Base-by-base conservation (phyloP, 1,139 yeast genomes). In the Scheffersomyces illinoinensis region DNA sequence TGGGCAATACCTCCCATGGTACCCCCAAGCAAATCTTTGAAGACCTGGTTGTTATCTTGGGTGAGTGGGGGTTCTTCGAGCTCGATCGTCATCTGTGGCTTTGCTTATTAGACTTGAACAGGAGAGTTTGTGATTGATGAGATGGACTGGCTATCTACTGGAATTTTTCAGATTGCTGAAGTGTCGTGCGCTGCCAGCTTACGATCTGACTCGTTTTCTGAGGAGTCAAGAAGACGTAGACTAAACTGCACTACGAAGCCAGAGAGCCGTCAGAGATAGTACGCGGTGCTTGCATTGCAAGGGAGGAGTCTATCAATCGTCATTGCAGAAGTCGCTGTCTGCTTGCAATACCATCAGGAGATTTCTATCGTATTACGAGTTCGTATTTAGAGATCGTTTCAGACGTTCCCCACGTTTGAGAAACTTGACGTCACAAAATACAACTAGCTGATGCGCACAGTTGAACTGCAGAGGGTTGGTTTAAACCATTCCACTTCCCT, bases 1-100 rank as follows among this genome's bases (percentile, higher is more conserved):
- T 93, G 98, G 18, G 97, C 93, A 53, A 93, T 86, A 60, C 98
- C 98, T 61, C 98, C 98, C 70, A 91, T 83, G 47, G 97, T 93
- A 12, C 98, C 98, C 5, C 96, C 96, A 62, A 90, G 78, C 56
- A 93, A 83, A 72, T 93, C 98, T 69, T 92, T 93, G 46, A 82
- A 69, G 2, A 92, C 95, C 66, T 93, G 86, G 55, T 70, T 65
- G 67, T 80, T 76, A 59, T 77, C 75, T 53, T 72, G 72, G 7
- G 72, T 69, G 53, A 79, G 70, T 19, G 78, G 75, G 10, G 83
- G 82, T 64, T 83, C 86, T 70, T 83, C 86, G 56, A 81, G 70
- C 64, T 80, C 84, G 54, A 81, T 69, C 20, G 81, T 70, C 83
- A 79, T 79, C 23, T 33, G 49, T 21, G 52, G 49, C 26, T 48